These are phyloP conservation scores for Trypanosoma avium DNA, from an alignment of 208 protist genomes.

Conservation along the genomic window DNA sequence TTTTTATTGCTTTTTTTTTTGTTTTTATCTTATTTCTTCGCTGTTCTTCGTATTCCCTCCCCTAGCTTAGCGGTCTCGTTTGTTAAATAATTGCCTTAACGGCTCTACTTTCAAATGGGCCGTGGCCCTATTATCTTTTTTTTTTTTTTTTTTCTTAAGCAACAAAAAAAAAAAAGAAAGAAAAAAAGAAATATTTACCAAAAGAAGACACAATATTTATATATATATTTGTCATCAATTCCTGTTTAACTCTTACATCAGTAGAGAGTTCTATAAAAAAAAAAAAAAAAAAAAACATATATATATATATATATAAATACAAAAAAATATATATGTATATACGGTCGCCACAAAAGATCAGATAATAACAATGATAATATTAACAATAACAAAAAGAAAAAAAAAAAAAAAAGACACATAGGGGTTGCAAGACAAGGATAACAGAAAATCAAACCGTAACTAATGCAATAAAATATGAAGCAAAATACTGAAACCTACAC, in stretches of 20 bases:
- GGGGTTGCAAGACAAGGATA: no score
- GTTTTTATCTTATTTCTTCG: background rate
- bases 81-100: conserved; percentile 1
- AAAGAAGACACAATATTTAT: conserved; percentile 20
- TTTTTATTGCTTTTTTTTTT: conserved; percentile 18
- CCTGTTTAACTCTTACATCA: no score
- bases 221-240: no score
- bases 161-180: conserved; percentile 22
- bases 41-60: background rate
- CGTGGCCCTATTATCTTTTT: background rate
- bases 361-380: no score
- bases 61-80: background rate
- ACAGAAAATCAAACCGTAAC: no score
- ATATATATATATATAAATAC: background rate
- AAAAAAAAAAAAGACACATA: no score
- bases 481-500: no score
- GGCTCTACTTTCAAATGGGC: background rate
- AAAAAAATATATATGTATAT: background rate
- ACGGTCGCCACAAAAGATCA: no score
- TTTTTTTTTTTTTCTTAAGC: no score
- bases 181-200: conserved; percentile 21
- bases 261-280: background rate
- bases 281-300: background rate
- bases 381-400: no score
- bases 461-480: no score